Conservation (phyloP, 495 filamentous ascomycete species). For the Penicillium alfredii region DNA sequence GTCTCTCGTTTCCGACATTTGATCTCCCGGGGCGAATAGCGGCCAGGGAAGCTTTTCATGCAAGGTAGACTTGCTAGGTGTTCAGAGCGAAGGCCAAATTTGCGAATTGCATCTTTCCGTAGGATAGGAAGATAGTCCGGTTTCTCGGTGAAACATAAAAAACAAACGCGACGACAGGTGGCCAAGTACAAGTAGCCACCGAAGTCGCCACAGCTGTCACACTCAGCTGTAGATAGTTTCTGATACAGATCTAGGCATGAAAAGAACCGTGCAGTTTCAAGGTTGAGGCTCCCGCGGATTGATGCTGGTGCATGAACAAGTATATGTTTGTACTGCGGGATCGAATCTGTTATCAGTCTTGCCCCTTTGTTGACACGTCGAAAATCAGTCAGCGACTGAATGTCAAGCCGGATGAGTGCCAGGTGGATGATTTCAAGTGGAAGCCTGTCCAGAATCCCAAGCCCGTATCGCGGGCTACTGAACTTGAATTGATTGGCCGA, state of each 20-base stretch:
- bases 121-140: constrained; percentile 19
- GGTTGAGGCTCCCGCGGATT: constrained; percentile 25
- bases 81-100: constrained; percentile 16
- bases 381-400: constrained; percentile 17
- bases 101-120: constrained; percentile 7
- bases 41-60: constrained; percentile 17
- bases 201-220: constrained; percentile 28
- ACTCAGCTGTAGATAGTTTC: constrained; percentile 26
- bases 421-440: constrained; percentile 20
- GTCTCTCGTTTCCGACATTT: constrained; percentile 6
- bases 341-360: constrained; percentile 11
- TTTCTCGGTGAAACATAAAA: constrained; percentile 26
- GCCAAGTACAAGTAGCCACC: constrained; percentile 32
- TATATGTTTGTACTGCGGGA: constrained; percentile 17
- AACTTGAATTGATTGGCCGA: not conserved
- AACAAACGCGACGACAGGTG: constrained; percentile 34
- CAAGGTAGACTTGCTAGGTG: constrained; percentile 12
- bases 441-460: constrained; percentile 20
- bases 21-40: constrained; percentile 15
- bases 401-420: constrained; percentile 15
- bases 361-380: constrained; percentile 20
- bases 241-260: constrained; percentile 22
- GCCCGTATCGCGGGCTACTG: constrained; percentile 1
- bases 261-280: constrained; percentile 20
- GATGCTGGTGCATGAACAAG: constrained; percentile 8